These are phyloP conservation scores for Petunia axillaris DNA, from an alignment of 257 asterid genomes.

Conservation along the genomic window DNA sequence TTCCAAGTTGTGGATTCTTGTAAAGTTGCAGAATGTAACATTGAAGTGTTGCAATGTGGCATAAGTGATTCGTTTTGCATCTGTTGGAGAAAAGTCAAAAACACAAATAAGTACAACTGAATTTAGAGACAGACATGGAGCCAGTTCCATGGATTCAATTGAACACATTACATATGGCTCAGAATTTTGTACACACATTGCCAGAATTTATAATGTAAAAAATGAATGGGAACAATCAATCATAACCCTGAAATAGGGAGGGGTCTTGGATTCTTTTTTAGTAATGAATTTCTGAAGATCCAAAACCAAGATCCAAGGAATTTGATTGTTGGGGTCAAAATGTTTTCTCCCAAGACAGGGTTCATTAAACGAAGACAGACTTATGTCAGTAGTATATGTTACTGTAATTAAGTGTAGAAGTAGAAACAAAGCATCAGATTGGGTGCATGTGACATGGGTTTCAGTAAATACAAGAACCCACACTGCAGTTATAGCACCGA, in stretches of 20 bases:
- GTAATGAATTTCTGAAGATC: neutral
- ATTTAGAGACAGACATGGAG: neutral
- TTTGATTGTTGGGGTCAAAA: neutral
- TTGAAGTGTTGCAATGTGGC: neutral
- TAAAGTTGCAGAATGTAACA: neutral
- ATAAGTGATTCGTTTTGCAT: neutral
- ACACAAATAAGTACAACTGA: neutral
- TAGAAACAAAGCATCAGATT: neutral
- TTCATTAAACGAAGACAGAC: slow-evolving; percentile 19
- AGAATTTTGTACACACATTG: neutral
- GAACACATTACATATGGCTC: neutral
- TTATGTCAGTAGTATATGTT: neutral
- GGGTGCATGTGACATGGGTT: slow-evolving; percentile 16
- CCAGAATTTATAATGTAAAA: neutral
- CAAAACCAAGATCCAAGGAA: slow-evolving; percentile 29
- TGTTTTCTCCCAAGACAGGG: slow-evolving; percentile 28
- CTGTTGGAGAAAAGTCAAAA: neutral
- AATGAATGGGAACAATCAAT: neutral
- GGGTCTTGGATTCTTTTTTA: neutral
- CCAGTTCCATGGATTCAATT: neutral
- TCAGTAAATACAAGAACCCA: neutral
- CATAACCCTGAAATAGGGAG: too few species aligned
- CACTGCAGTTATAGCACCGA: slow-evolving; percentile 23
- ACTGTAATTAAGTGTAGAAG: neutral
- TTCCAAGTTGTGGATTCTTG: neutral